Evolutionary conservation across 495 filamentous ascomycete genomes (phyloP).

Genomic region (Hyaloscypha finlandica): DNA sequence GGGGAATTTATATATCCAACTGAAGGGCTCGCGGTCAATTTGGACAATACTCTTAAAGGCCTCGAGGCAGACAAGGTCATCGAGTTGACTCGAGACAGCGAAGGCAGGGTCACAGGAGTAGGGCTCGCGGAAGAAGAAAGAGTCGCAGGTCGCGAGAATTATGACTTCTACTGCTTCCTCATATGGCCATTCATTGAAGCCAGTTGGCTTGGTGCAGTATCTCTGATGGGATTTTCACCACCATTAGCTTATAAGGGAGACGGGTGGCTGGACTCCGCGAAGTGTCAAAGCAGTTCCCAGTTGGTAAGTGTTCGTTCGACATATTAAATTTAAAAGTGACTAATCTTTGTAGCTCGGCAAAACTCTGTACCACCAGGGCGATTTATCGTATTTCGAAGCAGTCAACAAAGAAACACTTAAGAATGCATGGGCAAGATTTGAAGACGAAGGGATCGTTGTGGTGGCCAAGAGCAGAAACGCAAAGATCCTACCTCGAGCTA

Average conservation of each 20-base stretch:
- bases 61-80: slow-evolving; percentile 85
- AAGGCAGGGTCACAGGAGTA: slow-evolving; percentile 59
- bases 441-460: slow-evolving; percentile 86
- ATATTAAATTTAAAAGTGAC: slow-evolving; percentile 21
- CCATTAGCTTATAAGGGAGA: slow-evolving; percentile 60
- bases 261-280: slow-evolving; percentile 75
- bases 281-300: slow-evolving; percentile 81
- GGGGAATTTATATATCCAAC: slow-evolving; percentile 96
- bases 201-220: slow-evolving; percentile 85
- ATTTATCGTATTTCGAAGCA: slow-evolving; percentile 94
- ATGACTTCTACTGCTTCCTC: slow-evolving; percentile 96
- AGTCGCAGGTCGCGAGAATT: slow-evolving; percentile 81
- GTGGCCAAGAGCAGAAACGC: slow-evolving; percentile 65
- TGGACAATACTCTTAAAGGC: slow-evolving; percentile 73
- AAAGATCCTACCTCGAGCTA: slow-evolving; percentile 57
- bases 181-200: slow-evolving; percentile 98
- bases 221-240: slow-evolving; percentile 81
- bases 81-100: slow-evolving; percentile 58
- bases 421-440: slow-evolving; percentile 85
- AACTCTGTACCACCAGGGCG: slow-evolving; percentile 95
- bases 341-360: slow-evolving; percentile 72
- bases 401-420: slow-evolving; percentile 97
- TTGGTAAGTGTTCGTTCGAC: slow-evolving; percentile 53
- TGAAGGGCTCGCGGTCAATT: slow-evolving; percentile 75
- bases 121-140: slow-evolving; percentile 78